Base-by-base conservation (phyloP, 768 basidiomycete species). In the Tulasnella sp. region DNA sequence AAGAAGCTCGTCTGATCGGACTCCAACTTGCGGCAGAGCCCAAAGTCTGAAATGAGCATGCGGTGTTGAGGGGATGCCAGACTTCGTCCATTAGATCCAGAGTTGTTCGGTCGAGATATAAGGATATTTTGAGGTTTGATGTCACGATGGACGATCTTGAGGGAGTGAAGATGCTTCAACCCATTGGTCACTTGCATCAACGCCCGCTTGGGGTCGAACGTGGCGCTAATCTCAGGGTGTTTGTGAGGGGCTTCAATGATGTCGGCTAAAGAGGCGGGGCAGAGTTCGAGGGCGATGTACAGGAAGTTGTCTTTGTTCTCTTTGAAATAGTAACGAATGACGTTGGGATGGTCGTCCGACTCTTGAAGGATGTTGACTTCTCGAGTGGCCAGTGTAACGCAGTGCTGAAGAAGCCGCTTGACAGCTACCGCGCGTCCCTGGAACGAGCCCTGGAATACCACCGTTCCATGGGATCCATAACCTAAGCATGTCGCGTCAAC, bases 101-200 rank as follows among this genome's bases (percentile, higher is more conserved):
- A 39, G 39, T 39, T 39, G 39, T 39, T 39, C 17, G 85, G 85
- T 34, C 34, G 9, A 17, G 94, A 93, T 14, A 99, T 87, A 17
- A 99, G 88, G 75, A 99, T 98, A 81, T 99, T 99, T 82, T 96
- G 97, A 5, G 97, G 97, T 81, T 99, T 99, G 83, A 99, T 97
- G 79, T 86, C 85, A 39, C 85, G 81, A 80, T 86, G 85, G n/a
- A 85, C 84, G 78, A 86, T 85, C 79, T 85, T 85, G 78, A 86
- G 82, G 52, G 80, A 81, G 78, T 86, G 85, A 12, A 99, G 86
- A 83, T 99, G 96, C 73, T 91, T 87, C 78, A 99, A 83, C 19
- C 97, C 97, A 39, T 90, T 88, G 9, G 96, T 89, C 72, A 99
- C 91, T 83, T 99, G 94, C 69, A 86, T 87, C 77, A 99, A 83